Evolutionary conservation across 371 early-diverging fungal genomes (phyloP).

Genomic region (Saksenaea oblongispora): DNA sequence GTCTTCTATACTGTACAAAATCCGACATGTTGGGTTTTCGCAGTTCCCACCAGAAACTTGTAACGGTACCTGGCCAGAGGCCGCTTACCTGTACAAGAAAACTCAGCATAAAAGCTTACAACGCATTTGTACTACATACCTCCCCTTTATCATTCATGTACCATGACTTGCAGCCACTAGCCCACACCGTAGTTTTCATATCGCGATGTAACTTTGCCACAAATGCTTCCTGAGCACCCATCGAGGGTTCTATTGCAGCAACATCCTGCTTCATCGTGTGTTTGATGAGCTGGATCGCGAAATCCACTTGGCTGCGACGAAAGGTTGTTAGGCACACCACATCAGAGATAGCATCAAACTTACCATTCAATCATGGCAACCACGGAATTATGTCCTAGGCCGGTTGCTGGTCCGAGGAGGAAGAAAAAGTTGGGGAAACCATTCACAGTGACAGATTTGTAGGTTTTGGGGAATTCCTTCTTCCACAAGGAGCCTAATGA

Average conservation of each 20-base stretch:
- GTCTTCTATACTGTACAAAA: slow-evolving; percentile 6
- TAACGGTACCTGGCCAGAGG: slow-evolving; percentile 12
- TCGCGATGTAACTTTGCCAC: slow-evolving; percentile 16
- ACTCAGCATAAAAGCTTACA: too few relatives aligned
- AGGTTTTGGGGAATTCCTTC: slow-evolving; percentile 25
- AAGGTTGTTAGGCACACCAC: neutral
- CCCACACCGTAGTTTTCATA: slow-evolving; percentile 27
- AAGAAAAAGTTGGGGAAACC: slow-evolving; percentile 49
- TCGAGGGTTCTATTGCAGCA: slow-evolving; percentile 24
- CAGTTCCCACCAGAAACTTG: slow-evolving; percentile 14
- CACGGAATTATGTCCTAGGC: slow-evolving; percentile 35
- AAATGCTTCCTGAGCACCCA: slow-evolving; percentile 18
- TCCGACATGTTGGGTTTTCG: slow-evolving; percentile 6
- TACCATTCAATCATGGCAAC: slow-evolving; percentile 23
- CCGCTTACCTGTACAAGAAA: slow-evolving; percentile 1
- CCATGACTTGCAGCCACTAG: slow-evolving; percentile 25
- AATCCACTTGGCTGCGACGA: slow-evolving; percentile 24
- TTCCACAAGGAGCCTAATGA: slow-evolving; percentile 22
- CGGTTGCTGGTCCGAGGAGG: slow-evolving; percentile 43
- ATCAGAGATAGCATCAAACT: neutral
- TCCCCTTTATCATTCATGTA: slow-evolving; percentile 26
- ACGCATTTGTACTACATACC: slow-evolving; percentile 8
- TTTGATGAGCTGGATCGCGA: slow-evolving; percentile 20
- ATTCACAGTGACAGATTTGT: slow-evolving; percentile 25
- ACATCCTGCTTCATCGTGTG: slow-evolving; percentile 15